Evolutionary conservation across 2,329 filamentous ascomycete species (phyloP).

Genomic region (Exophiala sideris): DNA sequence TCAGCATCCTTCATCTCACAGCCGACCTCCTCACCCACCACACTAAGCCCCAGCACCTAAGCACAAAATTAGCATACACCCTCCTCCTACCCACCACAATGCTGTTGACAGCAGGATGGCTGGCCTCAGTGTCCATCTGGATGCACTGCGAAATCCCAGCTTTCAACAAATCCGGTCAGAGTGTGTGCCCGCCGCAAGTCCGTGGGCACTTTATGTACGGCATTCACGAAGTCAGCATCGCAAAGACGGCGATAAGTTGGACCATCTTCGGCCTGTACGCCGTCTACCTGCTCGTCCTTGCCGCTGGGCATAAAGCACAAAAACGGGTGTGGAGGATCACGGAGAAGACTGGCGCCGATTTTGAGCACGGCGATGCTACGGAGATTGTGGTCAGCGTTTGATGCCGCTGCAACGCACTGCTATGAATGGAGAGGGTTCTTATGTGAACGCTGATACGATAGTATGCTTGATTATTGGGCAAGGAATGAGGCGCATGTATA

Average conservation of each 20-base stretch:
- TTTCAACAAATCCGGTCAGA: conserved; percentile 41
- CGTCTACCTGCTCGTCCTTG: conserved; percentile 8
- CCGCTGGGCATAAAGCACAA: conserved; percentile 5
- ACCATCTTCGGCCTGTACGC: conserved; percentile 14
- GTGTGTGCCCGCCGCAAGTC: conserved; percentile 47
- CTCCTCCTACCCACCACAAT: conserved; percentile 17
- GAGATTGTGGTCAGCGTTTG: conserved; percentile 4
- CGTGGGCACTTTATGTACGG: conserved; percentile 38
- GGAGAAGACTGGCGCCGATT: not conserved
- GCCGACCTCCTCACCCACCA: conserved; percentile 24
- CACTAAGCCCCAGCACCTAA: conserved; percentile 8
- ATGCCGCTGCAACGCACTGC: not conserved
- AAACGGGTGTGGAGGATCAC: conserved; percentile 16
- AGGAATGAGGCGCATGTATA: too few relatives aligned
- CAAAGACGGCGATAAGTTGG: conserved; percentile 21
- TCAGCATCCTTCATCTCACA: conserved; percentile 16
- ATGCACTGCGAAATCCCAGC: conserved; percentile 27
- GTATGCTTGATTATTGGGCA: too few relatives aligned
- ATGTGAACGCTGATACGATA: too few relatives aligned
- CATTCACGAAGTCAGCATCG: conserved; percentile 26
- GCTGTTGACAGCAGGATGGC: conserved; percentile 21
- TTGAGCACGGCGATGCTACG: not conserved
- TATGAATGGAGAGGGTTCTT: too few relatives aligned
- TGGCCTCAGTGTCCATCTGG: conserved; percentile 21
- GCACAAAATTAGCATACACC: conserved; percentile 28